Base-by-base conservation (phyloP, 371 early-diverging fungal species). In the Mortierella sp. region DNA sequence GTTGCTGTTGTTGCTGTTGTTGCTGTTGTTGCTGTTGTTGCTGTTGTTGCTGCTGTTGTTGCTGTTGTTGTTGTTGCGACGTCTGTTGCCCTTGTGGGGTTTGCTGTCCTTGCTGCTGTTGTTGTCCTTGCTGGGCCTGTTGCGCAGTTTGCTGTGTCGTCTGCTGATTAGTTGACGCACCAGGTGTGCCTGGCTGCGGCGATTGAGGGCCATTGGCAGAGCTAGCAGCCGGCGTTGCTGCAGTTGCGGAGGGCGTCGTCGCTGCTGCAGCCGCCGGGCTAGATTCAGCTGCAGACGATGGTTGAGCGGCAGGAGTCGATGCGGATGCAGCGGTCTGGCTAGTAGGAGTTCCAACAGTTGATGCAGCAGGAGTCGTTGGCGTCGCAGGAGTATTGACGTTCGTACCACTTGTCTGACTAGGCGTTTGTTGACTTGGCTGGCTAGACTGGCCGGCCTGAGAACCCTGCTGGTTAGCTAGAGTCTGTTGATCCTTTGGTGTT, bases 341-440 rank as follows among this genome's bases (percentile, higher is more conserved):
- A 0, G 69, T 48, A 8, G 66, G 61, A 9, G 76, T 69, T 19
- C 58, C 75, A n/a, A 33, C 67, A n/a, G 60, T 15, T n/a, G 74
- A 40, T 4, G 76, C 74, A 2, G 70, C 71, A 38, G 78, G 76
- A 3, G 79, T 65, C 36, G 69, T 71, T 45, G 84, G 84, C 7
- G 74, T 76, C 11, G 70, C 63, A 10, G 83, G 65, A 5, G 84
- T 60, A 10, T 66, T 68, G 70, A 72, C 40, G 4, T 70, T 57
- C 22, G 28, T 66, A 5, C 52, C 61, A 16, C 57, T 63, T 16
- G 74, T 28, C 15, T 77, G 77, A 3, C 63, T 70, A 8, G 76
- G 10, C 3, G 74, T 38, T n/a, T 66, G 66, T 15, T 50, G 69
- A 38, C 19, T 48, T 52, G 50, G 69, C 53, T 65, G 65, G 41